phyloP scores from a whole-genome alignment of 1,284 basidiomycete species.

The Dichomitus squalens region DNA sequence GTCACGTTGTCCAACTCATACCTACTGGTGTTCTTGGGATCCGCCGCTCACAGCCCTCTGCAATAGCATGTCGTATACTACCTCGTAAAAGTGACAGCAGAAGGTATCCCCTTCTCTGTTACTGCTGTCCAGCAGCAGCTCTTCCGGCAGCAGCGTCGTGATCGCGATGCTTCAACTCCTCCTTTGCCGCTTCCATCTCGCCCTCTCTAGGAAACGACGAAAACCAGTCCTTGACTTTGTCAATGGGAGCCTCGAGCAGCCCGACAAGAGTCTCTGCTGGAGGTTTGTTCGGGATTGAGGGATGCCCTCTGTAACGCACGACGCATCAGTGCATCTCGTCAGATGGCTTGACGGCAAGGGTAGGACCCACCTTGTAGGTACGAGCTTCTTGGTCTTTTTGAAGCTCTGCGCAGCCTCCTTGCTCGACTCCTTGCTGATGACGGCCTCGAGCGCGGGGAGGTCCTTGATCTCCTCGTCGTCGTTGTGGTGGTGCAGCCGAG shows the following conservation, averaged over 20 bases:
- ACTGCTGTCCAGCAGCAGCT: background rate
- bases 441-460: conserved; percentile 53
- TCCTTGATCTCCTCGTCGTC: conserved; percentile 59
- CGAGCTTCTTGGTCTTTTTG: conserved; percentile 63
- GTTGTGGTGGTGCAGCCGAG: conserved; percentile 52
- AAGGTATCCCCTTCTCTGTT: background rate
- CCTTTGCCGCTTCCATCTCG: conserved; percentile 48
- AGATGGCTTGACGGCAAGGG: conserved; percentile 1
- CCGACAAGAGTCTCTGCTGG: conserved; percentile 64
- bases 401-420: conserved; percentile 49
- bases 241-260: conserved; percentile 58
- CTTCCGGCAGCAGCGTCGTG: conserved; percentile 31
- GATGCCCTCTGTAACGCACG: conserved; percentile 42
- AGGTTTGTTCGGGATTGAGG: conserved; percentile 53
- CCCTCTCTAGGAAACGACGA: conserved; percentile 55
- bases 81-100: too few species aligned
- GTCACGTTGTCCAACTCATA: too few species aligned
- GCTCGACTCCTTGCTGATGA: conserved; percentile 45
- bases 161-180: conserved; percentile 32
- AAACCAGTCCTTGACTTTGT: conserved; percentile 63
- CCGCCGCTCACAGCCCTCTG: too few species aligned
- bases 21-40: too few species aligned
- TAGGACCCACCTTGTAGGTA: conserved; percentile 51
- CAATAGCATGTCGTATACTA: too few species aligned
- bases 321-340: background rate